phyloP scores from a whole-genome alignment of 768 basidiomycete genomes.

The Tylopilus sp. region DNA sequence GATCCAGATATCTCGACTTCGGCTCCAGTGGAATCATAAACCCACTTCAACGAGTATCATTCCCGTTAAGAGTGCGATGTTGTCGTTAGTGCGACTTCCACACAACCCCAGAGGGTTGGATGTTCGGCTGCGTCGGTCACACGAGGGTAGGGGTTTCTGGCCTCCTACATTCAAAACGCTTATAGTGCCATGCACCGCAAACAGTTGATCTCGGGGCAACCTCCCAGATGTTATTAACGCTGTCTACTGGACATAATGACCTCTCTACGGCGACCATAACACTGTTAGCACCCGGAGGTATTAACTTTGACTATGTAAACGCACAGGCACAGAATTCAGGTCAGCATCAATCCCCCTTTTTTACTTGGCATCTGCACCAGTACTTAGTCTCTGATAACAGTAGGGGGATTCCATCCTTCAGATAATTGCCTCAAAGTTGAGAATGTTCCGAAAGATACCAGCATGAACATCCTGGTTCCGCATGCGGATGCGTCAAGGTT shows the following conservation, averaged over 20 bases:
- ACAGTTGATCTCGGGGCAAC: conserved; percentile 65
- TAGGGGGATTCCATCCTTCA: conserved; percentile 34
- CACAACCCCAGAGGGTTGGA: conserved; percentile 61
- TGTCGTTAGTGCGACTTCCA: conserved; percentile 57
- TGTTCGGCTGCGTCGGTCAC: conserved; percentile 59
- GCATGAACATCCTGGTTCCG: conserved; percentile 53
- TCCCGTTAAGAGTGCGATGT: conserved; percentile 27
- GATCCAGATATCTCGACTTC: conserved; percentile 58
- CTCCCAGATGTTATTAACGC: conserved; percentile 48
- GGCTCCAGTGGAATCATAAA: conserved; percentile 62
- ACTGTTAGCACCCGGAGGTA: conserved; percentile 52
- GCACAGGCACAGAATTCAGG: conserved; percentile 38
- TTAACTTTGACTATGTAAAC: conserved; percentile 43
- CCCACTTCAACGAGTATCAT: conserved; percentile 14
- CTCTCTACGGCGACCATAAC: conserved; percentile 52
- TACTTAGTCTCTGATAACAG: conserved; percentile 14
- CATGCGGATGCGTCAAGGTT: conserved; percentile 64
- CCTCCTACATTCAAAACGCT: conserved; percentile 15
- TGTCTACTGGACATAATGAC: conserved; percentile 71
- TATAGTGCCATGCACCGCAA: conserved; percentile 3
- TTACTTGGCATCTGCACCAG: conserved; percentile 1
- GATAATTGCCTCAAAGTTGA: conserved; percentile 44
- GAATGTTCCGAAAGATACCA: conserved; percentile 46
- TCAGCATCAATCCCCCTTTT: conserved; percentile 19
- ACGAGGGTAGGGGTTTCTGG: conserved; percentile 21